Conservation (phyloP, 305 asterid species). For the Fraxinus sp. region DNA sequence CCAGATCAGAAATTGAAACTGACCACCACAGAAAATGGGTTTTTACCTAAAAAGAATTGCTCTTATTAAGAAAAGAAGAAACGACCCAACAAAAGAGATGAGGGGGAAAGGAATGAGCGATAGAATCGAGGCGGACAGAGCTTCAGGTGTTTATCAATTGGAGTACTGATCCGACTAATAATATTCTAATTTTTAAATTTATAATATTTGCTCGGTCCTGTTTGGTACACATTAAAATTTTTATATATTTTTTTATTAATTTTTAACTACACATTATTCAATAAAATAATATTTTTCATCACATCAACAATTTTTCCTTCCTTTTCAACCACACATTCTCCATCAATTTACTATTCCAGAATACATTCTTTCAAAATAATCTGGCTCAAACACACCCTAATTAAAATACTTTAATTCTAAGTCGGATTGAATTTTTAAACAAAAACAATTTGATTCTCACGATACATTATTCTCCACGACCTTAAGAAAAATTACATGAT, state of each 20-base stretch:
- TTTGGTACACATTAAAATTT: no score
- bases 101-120: not conserved
- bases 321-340: no score
- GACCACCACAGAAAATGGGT: not conserved
- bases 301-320: no score
- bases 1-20: slow-evolving; percentile 1
- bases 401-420: not conserved
- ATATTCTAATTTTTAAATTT: not conserved
- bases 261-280: no score
- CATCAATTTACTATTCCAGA: no score
- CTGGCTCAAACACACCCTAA: no score
- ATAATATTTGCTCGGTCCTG: not conserved
- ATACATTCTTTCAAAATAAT: no score
- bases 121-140: not conserved
- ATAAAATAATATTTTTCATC: no score
- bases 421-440: not conserved
- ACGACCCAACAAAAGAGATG: not conserved
- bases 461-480: not conserved
- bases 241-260: no score
- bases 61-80: not conserved
- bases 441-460: not conserved
- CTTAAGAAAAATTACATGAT: not conserved
- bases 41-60: not conserved
- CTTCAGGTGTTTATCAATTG: not conserved
- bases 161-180: not conserved